These are phyloP conservation scores for Neonectria neomacrospora DNA, from an alignment of 2,329 filamentous ascomycete genomes.

Conservation along the genomic window DNA sequence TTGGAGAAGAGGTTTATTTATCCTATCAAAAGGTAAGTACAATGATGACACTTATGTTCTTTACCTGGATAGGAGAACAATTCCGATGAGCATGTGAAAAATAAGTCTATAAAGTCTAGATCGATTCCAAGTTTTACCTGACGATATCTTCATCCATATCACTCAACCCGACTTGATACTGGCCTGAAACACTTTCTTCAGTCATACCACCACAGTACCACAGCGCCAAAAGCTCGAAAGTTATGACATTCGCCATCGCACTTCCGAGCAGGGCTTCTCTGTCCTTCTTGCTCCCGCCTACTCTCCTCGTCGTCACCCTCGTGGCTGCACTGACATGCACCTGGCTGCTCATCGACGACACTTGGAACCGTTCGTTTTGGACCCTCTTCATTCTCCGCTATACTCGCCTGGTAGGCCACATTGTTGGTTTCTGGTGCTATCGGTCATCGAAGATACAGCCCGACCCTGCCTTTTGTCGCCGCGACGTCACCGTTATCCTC, in stretches of 20 bases:
- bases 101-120: neutral
- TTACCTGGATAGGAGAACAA: neutral
- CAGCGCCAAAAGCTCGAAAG: neutral
- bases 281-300: conserved; percentile 15
- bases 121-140: too few species aligned
- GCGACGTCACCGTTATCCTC: conserved; percentile 62
- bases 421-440: conserved; percentile 55
- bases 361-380: conserved; percentile 34
- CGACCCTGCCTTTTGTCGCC: conserved; percentile 46
- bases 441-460: conserved; percentile 43
- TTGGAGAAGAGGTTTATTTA: neutral
- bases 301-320: conserved; percentile 11
- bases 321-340: neutral
- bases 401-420: conserved; percentile 56
- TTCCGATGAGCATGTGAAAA: neutral
- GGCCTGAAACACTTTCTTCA: neutral
- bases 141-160: neutral
- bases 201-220: neutral
- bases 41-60: neutral
- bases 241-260: neutral
- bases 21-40: neutral
- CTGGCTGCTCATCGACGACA: conserved; percentile 32
- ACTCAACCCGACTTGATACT: neutral
- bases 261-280: neutral
- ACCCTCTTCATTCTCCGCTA: conserved; percentile 55